Evolutionary conservation across 306 rosid species (phyloP).

Genomic region (Cucumis sativus): DNA sequence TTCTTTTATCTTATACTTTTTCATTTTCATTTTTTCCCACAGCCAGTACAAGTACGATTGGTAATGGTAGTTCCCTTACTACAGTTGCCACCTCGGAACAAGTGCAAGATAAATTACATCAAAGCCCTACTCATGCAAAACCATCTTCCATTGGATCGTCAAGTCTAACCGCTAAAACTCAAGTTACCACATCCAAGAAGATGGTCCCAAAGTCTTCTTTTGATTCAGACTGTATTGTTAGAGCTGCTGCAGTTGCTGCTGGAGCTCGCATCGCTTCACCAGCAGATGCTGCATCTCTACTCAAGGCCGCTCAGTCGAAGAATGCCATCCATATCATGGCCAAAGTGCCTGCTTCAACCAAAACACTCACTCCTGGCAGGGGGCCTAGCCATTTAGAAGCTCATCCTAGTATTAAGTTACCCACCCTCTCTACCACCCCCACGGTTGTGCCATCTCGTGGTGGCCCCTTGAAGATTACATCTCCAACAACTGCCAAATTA

Average conservation of each 20-base stretch:
- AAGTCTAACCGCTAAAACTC: slow-evolving; percentile 28
- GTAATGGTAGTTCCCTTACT: slow-evolving; percentile 23
- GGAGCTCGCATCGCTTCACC: slow-evolving; percentile 55
- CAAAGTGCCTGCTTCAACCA: slow-evolving; percentile 22
- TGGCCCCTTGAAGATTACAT: neutral
- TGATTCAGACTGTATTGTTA: slow-evolving; percentile 23
- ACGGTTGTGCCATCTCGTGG: slow-evolving; percentile 10
- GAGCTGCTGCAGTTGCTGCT: slow-evolving; percentile 50
- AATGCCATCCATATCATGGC: slow-evolving; percentile 31
- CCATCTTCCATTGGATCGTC: slow-evolving; percentile 19
- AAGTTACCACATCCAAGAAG: slow-evolving; percentile 20
- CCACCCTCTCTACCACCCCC: slow-evolving; percentile 8
- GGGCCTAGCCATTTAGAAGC: slow-evolving; percentile 19
- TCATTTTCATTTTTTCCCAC: neutral
- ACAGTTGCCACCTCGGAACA: slow-evolving; percentile 19
- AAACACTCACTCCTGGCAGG: slow-evolving; percentile 14
- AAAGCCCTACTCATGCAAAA: slow-evolving; percentile 13
- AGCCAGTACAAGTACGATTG: slow-evolving; percentile 18
- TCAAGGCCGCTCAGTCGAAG: slow-evolving; percentile 44
- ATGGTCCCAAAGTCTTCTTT: slow-evolving; percentile 24
- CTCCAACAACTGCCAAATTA: neutral
- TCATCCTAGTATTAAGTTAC: slow-evolving; percentile 10
- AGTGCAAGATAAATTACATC: slow-evolving; percentile 31
- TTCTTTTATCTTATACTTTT: neutral
- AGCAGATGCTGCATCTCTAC: slow-evolving; percentile 36